These are phyloP conservation scores for Plasmodium berghei DNA, from an alignment of 169 alveolate genomes.

Conservation along the genomic window DNA sequence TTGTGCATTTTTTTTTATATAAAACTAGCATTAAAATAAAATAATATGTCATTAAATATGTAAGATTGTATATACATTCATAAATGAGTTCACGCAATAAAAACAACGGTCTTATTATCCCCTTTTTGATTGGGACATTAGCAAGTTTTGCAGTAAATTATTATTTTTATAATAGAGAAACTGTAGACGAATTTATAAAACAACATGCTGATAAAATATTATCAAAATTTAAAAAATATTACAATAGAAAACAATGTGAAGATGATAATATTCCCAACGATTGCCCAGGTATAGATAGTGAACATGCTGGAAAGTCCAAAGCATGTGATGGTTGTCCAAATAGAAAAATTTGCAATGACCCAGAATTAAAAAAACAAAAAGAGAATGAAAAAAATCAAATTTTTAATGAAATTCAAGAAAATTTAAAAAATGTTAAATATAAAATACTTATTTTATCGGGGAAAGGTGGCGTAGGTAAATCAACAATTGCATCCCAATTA, in stretches of 20 bases:
- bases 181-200: conserved; percentile 1
- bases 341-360: conserved; percentile 93
- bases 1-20: too few relatives aligned
- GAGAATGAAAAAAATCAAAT: conserved; percentile 75
- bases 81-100: background rate
- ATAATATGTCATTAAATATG: background rate
- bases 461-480: conserved; percentile 99
- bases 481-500: conserved; percentile 97
- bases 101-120: background rate
- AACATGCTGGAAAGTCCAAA: conserved; percentile 91
- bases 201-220: background rate
- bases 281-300: conserved; percentile 85
- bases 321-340: conserved; percentile 99
- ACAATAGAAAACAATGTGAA: background rate
- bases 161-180: conserved; percentile 5
- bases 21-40: too few relatives aligned
- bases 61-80: background rate
- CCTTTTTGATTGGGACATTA: conserved; percentile 46
- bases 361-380: conserved; percentile 87
- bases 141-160: conserved; percentile 37
- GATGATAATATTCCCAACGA: conserved; percentile 77
- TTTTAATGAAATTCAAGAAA: conserved; percentile 86
- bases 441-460: conserved; percentile 95
- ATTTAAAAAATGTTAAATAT: conserved; percentile 90
- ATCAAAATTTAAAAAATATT: background rate